Evolutionary conservation across 306 rosid species (phyloP), one percentile per base, ranked within the genome.

Genomic region (Ormosia semicastrata): DNA sequence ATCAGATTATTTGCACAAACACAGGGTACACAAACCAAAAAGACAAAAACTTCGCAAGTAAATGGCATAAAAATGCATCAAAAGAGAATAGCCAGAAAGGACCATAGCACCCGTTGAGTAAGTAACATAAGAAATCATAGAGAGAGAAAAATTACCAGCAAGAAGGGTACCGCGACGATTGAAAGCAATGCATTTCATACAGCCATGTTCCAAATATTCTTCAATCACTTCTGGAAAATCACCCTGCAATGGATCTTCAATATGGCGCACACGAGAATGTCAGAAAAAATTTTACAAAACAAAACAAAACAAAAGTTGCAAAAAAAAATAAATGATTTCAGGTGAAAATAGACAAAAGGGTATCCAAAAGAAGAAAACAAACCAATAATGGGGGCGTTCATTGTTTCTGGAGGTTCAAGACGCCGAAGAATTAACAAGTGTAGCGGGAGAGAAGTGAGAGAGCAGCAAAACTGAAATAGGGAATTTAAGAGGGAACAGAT

Each of bases 211-310:
- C 85, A 92, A 66, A 74, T 79, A 92, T 85, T 92, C 94, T 85
- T 92, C 97, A 7, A 90, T 92, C 65, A 92, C 94, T 83, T 92
- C 97, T 0, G 92, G 97, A 72, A 92, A 90, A 84, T 92, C 92
- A 33, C 94, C 97, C 73, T 87, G 97, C 81, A 87, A 54, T 8
- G 97, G 94, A 72, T 91, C 94, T 91, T 73, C 52, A 37, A 65
- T 66, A 77, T 12, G 66, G 14, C 43, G 6, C 6, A 84, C 11
- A 2, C 12, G 0, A 8, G 4, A 80, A 62, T 62, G 39, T 46
- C 6, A 52, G 65, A 13, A 49, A 30, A 7, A n/a, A 13, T 12
- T 3, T 4, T 5, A n/a, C 0, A 37, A 37, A 37, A 4, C 1
- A 37, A 37, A 37, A 37, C 1, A 37, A n/a, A 53, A 1, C 29